Evolutionary conservation across 352 stramenopile species (phyloP).

Genomic region (Globisporangium acanthophoron): DNA sequence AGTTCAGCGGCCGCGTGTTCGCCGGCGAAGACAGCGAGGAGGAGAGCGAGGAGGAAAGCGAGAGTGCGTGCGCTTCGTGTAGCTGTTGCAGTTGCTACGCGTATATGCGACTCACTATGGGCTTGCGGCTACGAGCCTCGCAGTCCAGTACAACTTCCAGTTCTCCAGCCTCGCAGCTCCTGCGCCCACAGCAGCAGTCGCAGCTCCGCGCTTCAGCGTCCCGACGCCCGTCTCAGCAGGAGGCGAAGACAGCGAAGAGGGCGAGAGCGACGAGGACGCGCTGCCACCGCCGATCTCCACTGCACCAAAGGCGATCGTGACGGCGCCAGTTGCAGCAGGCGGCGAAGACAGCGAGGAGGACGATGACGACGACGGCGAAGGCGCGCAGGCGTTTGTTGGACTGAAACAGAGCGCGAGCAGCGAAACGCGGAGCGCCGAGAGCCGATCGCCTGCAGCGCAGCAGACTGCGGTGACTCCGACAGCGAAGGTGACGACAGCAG

Average conservation of each 20-base stretch:
- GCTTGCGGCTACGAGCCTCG: neutral
- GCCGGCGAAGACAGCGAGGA: constrained; percentile 79
- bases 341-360: constrained; percentile 21
- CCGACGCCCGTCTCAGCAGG: constrained; percentile 10
- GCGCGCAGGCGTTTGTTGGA: neutral
- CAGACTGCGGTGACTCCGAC: neutral
- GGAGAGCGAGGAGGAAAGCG: constrained; percentile 65
- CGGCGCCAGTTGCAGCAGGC: constrained; percentile 6
- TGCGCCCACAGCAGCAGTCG: constrained; percentile 8
- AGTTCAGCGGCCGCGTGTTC: constrained; percentile 57
- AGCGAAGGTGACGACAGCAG: neutral
- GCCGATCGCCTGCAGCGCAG: neutral
- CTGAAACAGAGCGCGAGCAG: neutral
- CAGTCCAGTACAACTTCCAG: constrained; percentile 48
- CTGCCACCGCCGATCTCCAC: neutral
- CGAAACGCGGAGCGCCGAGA: neutral
- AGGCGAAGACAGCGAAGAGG: constrained; percentile 32
- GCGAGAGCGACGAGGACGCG: constrained; percentile 7
- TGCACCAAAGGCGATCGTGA: neutral
- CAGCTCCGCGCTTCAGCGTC: constrained; percentile 15
- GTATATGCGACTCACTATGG: neutral
- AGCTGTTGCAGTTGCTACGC: neutral
- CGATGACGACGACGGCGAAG: constrained; percentile 8
- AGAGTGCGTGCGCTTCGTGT: constrained; percentile 9
- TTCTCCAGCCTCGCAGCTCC: constrained; percentile 24